Evolutionary conservation across 306 rosid genomes (phyloP).

Genomic region (Malus fusca): DNA sequence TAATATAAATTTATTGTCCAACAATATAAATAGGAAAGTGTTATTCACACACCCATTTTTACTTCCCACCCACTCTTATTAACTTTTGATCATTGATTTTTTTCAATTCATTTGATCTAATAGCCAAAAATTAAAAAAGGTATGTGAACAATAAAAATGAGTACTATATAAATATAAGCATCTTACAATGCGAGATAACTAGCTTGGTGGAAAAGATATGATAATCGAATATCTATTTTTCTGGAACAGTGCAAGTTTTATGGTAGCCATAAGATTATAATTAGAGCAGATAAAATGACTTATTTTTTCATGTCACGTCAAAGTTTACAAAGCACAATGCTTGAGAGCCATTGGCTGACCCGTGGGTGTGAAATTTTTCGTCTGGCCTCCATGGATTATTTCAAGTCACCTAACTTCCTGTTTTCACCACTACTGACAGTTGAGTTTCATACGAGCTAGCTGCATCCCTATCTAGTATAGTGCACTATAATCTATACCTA

Average conservation of each 20-base stretch:
- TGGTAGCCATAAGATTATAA: not conserved
- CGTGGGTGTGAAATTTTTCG: slow-evolving; percentile 1
- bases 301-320: not conserved
- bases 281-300: slow-evolving; percentile 26
- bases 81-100: no score
- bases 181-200: no score
- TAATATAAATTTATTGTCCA: no score
- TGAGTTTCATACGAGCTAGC: slow-evolving; percentile 14
- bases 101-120: no score
- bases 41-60: no score
- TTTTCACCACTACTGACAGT: slow-evolving; percentile 21
- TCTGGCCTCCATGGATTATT: not conserved
- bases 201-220: not conserved
- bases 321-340: slow-evolving; percentile 27
- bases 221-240: no score
- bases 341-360: slow-evolving; percentile 32
- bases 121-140: no score
- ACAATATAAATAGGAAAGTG: no score
- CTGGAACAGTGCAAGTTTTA: not conserved
- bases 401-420: slow-evolving; percentile 2
- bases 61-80: no score
- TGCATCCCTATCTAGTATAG: not conserved
- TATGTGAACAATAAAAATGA: no score
- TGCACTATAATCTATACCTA: no score
- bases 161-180: no score